Evolutionary conservation across 192 early-diverging fungal species (phyloP).

Genomic region (Podila epicladia): DNA sequence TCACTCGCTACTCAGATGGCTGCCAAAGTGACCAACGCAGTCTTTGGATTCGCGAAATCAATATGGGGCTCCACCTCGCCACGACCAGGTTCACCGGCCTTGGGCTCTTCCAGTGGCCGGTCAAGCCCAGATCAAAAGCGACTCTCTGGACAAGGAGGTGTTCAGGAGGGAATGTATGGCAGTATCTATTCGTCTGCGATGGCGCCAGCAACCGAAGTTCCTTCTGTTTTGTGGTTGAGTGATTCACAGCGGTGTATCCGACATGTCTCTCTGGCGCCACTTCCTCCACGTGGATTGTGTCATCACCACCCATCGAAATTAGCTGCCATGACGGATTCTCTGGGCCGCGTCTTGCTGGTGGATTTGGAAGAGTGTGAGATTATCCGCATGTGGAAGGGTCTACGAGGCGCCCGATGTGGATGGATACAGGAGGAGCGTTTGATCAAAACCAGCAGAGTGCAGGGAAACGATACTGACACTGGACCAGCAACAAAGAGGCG

Average conservation of each 20-base stretch:
- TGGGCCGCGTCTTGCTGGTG: conserved; percentile 75
- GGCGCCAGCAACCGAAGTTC: conserved; percentile 64
- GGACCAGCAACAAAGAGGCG: conserved; percentile 17
- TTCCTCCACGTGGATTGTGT: conserved; percentile 46
- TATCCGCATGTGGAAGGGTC: conserved; percentile 77
- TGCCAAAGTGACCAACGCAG: conserved; percentile 61
- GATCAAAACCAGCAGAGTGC: conserved; percentile 20
- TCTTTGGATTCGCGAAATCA: conserved; percentile 77
- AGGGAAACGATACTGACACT: conserved; percentile 62
- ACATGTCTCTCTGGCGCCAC: conserved; percentile 61
- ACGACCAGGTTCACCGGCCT: conserved; percentile 27
- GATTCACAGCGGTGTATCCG: conserved; percentile 65
- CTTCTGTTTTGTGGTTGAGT: conserved; percentile 57
- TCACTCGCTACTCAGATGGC: conserved; percentile 62
- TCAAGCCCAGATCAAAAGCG: conserved; percentile 31
- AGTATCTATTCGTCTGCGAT: conserved; percentile 57
- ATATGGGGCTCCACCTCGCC: conserved; percentile 60
- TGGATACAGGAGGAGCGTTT: conserved; percentile 68
- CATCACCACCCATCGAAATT: conserved; percentile 52
- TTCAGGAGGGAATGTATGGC: conserved; percentile 41
- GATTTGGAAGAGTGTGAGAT: conserved; percentile 72
- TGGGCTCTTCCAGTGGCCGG: conserved; percentile 11
- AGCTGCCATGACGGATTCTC: conserved; percentile 69
- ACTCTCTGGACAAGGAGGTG: conserved; percentile 12
- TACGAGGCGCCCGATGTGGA: conserved; percentile 74